Conservation (phyloP, 352 stramenopile species). For the Phytophthora ramorum region DNA sequence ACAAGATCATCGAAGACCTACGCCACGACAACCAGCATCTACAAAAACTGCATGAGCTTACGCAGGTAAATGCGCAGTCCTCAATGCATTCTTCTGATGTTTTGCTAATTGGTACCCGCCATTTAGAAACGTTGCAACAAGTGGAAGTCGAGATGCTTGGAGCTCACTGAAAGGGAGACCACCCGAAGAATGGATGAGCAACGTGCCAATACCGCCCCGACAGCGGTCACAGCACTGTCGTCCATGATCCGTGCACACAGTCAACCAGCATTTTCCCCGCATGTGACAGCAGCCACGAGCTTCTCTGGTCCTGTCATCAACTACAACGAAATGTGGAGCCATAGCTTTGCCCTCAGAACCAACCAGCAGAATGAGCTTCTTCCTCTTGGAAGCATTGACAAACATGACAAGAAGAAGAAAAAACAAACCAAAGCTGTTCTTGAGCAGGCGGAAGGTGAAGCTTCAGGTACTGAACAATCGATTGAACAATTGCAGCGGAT, state of each 20-base stretch:
- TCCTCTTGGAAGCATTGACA: slow-evolving; percentile 4
- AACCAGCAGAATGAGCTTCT: slow-evolving; percentile 27
- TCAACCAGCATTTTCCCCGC: slow-evolving; percentile 36
- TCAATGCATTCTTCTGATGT: not conserved
- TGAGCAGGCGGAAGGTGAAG: slow-evolving; percentile 16
- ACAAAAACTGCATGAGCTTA: slow-evolving; percentile 56
- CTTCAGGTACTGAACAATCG: slow-evolving; percentile 8
- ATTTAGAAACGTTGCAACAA: slow-evolving; percentile 71
- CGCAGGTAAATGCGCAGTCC: slow-evolving; percentile 37
- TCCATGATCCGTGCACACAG: slow-evolving; percentile 47
- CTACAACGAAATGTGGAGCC: slow-evolving; percentile 77
- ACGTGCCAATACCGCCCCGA: slow-evolving; percentile 46
- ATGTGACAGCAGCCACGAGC: slow-evolving; percentile 13
- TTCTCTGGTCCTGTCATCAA: slow-evolving; percentile 34
- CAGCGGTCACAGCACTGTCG: slow-evolving; percentile 22
- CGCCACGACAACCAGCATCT: slow-evolving; percentile 71
- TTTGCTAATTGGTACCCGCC: not conserved
- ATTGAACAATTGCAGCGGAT: slow-evolving; percentile 41
- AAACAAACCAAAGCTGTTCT: slow-evolving; percentile 18
- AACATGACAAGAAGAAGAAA: slow-evolving; percentile 29
- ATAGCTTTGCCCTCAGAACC: slow-evolving; percentile 37
- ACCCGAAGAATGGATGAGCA: slow-evolving; percentile 49
- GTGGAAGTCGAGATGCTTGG: slow-evolving; percentile 69
- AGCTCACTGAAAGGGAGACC: slow-evolving; percentile 53
- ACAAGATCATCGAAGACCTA: slow-evolving; percentile 62